Conservation (phyloP, 2,329 filamentous ascomycete species). For the Cordyceps tenuipes region DNA sequence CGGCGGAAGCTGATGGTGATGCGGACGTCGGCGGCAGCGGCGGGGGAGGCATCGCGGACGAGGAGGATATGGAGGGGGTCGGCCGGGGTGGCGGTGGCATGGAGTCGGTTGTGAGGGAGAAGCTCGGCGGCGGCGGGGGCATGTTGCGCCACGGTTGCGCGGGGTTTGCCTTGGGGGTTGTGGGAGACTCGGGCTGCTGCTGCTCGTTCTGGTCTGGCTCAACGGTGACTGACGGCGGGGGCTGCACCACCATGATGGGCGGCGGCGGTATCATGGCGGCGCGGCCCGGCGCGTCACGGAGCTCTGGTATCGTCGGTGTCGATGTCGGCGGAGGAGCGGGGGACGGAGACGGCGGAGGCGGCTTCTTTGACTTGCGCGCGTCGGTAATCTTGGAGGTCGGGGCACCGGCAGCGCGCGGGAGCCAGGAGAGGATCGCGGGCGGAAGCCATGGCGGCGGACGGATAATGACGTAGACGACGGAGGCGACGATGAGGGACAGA, state of each 20-base stretch:
- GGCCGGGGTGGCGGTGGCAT: constrained; percentile 13
- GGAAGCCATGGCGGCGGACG: constrained; percentile 42
- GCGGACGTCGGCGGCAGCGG: constrained; percentile 15
- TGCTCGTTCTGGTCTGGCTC: neutral
- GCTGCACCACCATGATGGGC: constrained; percentile 19
- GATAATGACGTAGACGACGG: constrained; percentile 49
- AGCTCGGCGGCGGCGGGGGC: constrained; percentile 25
- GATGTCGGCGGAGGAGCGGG: neutral
- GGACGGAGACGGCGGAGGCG: neutral
- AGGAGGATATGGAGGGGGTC: neutral
- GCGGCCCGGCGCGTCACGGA: constrained; percentile 18
- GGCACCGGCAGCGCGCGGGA: neutral
- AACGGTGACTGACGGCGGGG: constrained; percentile 16
- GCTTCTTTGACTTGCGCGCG: neutral
- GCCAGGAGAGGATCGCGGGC: constrained; percentile 12
- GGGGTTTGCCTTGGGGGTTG: constrained; percentile 23
- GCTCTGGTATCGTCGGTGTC: constrained; percentile 8
- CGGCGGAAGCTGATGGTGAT: constrained; percentile 11
- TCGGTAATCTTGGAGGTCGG: neutral
- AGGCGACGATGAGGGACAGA: constrained; percentile 54
- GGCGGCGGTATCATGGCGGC: constrained; percentile 31
- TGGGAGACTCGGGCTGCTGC: neutral
- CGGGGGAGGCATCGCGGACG: constrained; percentile 11
- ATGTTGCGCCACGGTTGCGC: constrained; percentile 33
- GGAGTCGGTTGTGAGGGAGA: constrained; percentile 32